Evolutionary conservation across 768 basidiomycete species (phyloP), one percentile per base, ranked within the genome.

Genomic region (Pleurotus citrinopileatus): DNA sequence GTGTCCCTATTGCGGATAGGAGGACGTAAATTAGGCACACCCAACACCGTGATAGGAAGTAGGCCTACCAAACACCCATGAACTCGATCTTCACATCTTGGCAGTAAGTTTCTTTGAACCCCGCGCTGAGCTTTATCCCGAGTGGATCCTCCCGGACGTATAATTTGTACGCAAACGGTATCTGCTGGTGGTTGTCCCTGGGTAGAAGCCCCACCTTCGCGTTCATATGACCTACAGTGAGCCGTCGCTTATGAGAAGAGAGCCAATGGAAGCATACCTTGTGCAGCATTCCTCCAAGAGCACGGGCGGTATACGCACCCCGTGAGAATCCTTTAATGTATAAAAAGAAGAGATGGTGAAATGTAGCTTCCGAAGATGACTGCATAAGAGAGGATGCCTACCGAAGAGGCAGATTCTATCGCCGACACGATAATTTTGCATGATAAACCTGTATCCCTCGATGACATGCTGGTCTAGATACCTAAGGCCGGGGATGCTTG

Each of bases 401-500:
- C 86, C 88, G 54, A 90, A 89, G 19, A 91, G 66, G 61, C 84
- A 89, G 27, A 91, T 80, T 65, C 77, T 88, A 64, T 90, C 89
- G 1, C 89, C 91, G 0, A 69, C 60, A n/a, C 70, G 73, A 63
- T 86, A 90, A 60, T 87, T 91, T 57, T 86, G 77, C 90, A 92
- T 91, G 50, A 92, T 69, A 65, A 85, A 92, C 57, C 70, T 73
- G 67, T 92, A 93, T 0, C 91, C 91, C 7, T 79, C 84, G 68
- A 83, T 79, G 20, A 91, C 84, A 67, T 91, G 89, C 1, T 63
- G 77, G 51, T 84, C 82, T 37, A 91, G 71, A 61, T 86, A 90
- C 82, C 86, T 87, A 34, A 10, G 3, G 34, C 37, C 43, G 12
- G 12, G 44, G 51, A 20, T 20, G 32, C n/a, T n/a, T n/a, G n/a